Conservation (phyloP, 257 asterid genomes). For the Nicotiana undulata region DNA sequence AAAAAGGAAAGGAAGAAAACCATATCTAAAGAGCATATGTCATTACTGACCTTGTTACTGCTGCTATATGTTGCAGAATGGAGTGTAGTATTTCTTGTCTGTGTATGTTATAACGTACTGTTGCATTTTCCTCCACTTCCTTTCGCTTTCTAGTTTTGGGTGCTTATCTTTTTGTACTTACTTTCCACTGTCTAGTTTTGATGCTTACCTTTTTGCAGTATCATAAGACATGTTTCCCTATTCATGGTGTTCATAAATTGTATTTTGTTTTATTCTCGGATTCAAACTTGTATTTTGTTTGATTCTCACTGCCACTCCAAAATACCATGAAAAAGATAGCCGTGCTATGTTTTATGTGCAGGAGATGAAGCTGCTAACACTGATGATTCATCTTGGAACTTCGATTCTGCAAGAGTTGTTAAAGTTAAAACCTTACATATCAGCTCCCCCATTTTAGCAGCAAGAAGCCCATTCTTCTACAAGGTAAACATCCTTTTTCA, state of each 20-base stretch:
- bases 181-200: not conserved
- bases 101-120: not conserved
- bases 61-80: not conserved
- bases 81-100: not conserved
- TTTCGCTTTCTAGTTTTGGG: not conserved
- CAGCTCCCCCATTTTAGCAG: conserved; percentile 87
- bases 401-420: conserved; percentile 46
- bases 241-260: not conserved
- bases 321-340: conserved; percentile 1
- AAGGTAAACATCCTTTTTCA: conserved; percentile 40
- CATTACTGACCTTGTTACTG: not conserved
- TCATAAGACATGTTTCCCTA: not conserved
- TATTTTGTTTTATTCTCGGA: not conserved
- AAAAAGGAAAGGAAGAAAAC: conserved; percentile 1
- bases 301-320: not conserved
- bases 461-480: conserved; percentile 82
- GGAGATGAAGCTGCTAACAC: conserved; percentile 68
- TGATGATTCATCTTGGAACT: conserved; percentile 64
- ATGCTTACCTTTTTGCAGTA: not conserved
- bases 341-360: conserved; percentile 7
- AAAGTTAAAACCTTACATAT: conserved; percentile 68
- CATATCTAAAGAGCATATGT: not conserved
- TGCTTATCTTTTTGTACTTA: not conserved
- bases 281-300: not conserved
- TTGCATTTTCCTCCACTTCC: not conserved